Conservation (phyloP, 225 moss, liverwort and hornwort genomes). For the Bryum argenteum region DNA sequence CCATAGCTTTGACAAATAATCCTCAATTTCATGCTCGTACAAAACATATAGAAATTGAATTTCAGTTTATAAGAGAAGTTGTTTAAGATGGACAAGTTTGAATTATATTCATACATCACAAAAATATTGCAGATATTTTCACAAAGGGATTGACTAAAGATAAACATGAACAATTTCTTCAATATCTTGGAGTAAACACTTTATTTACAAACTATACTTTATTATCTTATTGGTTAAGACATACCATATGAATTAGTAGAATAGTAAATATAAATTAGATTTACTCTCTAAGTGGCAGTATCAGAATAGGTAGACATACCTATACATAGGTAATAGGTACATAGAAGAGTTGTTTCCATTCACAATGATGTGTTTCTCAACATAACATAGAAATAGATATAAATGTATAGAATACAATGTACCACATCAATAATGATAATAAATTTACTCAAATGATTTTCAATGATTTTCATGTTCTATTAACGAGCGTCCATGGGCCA, state of each 20-base stretch:
- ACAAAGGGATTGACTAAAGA: conserved; percentile 14
- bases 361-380: too few species aligned
- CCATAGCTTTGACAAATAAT: conserved; percentile 20
- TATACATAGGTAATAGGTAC: too few species aligned
- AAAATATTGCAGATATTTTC: conserved; percentile 21
- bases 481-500: too few species aligned
- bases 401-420: too few species aligned
- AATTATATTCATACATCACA: conserved; percentile 17
- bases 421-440: too few species aligned
- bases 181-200: conserved; percentile 1
- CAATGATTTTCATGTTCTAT: too few species aligned
- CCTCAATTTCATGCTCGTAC: conserved; percentile 21
- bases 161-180: neutral
- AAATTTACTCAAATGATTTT: too few species aligned
- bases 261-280: neutral
- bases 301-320: too few species aligned
- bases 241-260: neutral
- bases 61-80: conserved; percentile 21
- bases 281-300: neutral
- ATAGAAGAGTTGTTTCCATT: too few species aligned
- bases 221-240: conserved; percentile 7
- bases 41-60: conserved; percentile 24
- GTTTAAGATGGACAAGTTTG: conserved; percentile 12
- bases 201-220: conserved; percentile 9
- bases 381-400: too few species aligned